Percentiles rank a stretch among this genome's conserved stretches.
Evolutionary conservation across 1,284 basidiomycete species (phyloP).

Genomic region (Tylopilus sp.): DNA sequence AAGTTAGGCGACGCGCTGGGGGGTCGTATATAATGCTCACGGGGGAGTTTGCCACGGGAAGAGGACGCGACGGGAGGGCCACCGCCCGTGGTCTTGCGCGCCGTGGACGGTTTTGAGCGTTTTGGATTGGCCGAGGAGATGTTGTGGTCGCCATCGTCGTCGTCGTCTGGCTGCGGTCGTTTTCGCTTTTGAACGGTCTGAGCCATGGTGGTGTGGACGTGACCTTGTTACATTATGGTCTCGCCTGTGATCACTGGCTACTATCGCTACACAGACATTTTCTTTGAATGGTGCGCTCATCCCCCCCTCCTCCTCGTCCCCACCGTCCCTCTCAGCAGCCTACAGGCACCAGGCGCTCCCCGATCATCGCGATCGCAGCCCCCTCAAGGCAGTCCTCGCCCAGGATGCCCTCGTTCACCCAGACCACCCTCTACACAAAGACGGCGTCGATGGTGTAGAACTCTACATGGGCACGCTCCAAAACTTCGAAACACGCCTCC

Average conservation of each 20-base stretch:
- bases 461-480: slow-evolving; percentile 73
- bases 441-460: slow-evolving; percentile 60
- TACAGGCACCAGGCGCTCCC: slow-evolving; percentile 45
- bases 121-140: slow-evolving; percentile 45
- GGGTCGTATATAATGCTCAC: slow-evolving; percentile 17
- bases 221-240: slow-evolving; percentile 22
- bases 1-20: slow-evolving; percentile 8
- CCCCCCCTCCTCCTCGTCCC: background rate
- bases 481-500: slow-evolving; percentile 64
- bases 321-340: background rate
- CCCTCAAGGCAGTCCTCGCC: slow-evolving; percentile 66
- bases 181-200: slow-evolving; percentile 46
- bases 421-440: slow-evolving; percentile 67
- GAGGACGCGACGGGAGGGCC: slow-evolving; percentile 36
- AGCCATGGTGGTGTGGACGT: slow-evolving; percentile 37
- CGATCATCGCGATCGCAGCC: slow-evolving; percentile 50
- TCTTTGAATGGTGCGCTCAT: slow-evolving; percentile 59
- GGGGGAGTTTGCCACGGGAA: slow-evolving; percentile 23
- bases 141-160: slow-evolving; percentile 27
- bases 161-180: slow-evolving; percentile 35
- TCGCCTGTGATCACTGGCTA: slow-evolving; percentile 58
- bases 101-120: slow-evolving; percentile 53
- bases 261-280: slow-evolving; percentile 77
- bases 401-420: slow-evolving; percentile 62
- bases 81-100: slow-evolving; percentile 74